Evolutionary conservation across 2,329 filamentous ascomycete species (phyloP), one percentile per base, ranked within the genome.

Genomic region (Paraphoma sp.): DNA sequence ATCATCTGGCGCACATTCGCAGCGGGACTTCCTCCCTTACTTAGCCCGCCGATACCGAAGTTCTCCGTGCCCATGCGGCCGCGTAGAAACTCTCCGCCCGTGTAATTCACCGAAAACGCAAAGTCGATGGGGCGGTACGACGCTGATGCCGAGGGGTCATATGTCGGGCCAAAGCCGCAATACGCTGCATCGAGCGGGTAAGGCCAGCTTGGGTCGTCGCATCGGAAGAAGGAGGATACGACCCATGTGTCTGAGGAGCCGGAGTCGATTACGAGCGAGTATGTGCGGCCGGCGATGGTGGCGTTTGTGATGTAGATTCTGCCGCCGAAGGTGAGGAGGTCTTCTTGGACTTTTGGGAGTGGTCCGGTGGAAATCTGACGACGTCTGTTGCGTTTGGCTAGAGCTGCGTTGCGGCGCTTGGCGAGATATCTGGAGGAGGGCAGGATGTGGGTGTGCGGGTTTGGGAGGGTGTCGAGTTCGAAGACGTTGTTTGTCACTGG

Each of bases 271-370:
- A 72, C 67, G 38, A 72, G 48, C 6, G 63, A 64, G 44, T 71
- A 69, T 5, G 52, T 17, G 2, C 52, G 38, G 8, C 16, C 47
- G 14, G 53, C 62, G 17, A 73, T 44, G 2, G 63, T 67, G n/a
- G 71, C 51, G 29, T 63, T 65, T n/a, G 64, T 65, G 60, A 73
- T 68, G 53, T 73, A 73, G 11, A 74, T 64, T 29, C 70, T 60
- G 12, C 70, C 67, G 6, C 65, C 66, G 1, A 72, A 48, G 16
- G 68, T 70, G 44, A 62, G 47, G 28, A 73, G 59, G 28, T 56
- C 40, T 47, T 69, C 62, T 40, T 67, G 57, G 31, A 64, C 43
- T 16, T 49, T n/a, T 6, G 56, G 62, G 7, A 45, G 17, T 9
- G 28, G 6, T n/a, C 53, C 51, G 23, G 23, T 23, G 2, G 23